A percentile compares a stretch with the other conserved stretches of the same genome.
Conservation (phyloP, 1,284 basidiomycete species). For the Fomitopsis betulina region DNA sequence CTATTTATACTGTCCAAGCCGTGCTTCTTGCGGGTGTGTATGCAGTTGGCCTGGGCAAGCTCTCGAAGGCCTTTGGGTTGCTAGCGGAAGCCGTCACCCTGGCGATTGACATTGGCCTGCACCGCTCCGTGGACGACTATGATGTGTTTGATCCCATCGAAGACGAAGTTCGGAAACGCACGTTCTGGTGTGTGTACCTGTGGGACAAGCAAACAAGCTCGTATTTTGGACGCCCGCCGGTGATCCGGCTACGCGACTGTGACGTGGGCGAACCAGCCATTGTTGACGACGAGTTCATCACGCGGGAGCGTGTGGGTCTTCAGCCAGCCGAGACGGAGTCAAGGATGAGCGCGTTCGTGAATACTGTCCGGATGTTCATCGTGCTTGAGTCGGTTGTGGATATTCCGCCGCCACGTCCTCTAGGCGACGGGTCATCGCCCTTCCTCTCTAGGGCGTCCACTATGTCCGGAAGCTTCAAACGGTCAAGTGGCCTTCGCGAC, state of each 20-base stretch:
- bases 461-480: slow-evolving; percentile 47
- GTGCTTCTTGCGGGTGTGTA: slow-evolving; percentile 85
- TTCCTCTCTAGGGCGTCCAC: slow-evolving; percentile 59
- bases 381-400: slow-evolving; percentile 80
- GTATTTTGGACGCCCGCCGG: slow-evolving; percentile 82
- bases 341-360: slow-evolving; percentile 77
- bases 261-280: slow-evolving; percentile 80
- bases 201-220: slow-evolving; percentile 89
- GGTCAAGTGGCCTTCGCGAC: slow-evolving; percentile 65
- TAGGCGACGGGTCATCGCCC: slow-evolving; percentile 43
- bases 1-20: slow-evolving; percentile 85
- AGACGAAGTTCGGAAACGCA: slow-evolving; percentile 84
- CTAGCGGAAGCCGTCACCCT: slow-evolving; percentile 82
- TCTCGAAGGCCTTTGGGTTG: slow-evolving; percentile 82
- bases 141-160: slow-evolving; percentile 86
- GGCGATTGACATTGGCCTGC: slow-evolving; percentile 81
- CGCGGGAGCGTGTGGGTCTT: slow-evolving; percentile 60
- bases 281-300: slow-evolving; percentile 87
- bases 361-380: slow-evolving; percentile 71
- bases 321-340: slow-evolving; percentile 70
- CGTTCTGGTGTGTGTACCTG: slow-evolving; percentile 91
- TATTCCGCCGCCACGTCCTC: slow-evolving; percentile 60
- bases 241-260: slow-evolving; percentile 81
- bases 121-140: slow-evolving; percentile 84
- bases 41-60: slow-evolving; percentile 80